phyloP scores from a whole-genome alignment of 495 filamentous ascomycete species.

The Tuber calosporum region DNA sequence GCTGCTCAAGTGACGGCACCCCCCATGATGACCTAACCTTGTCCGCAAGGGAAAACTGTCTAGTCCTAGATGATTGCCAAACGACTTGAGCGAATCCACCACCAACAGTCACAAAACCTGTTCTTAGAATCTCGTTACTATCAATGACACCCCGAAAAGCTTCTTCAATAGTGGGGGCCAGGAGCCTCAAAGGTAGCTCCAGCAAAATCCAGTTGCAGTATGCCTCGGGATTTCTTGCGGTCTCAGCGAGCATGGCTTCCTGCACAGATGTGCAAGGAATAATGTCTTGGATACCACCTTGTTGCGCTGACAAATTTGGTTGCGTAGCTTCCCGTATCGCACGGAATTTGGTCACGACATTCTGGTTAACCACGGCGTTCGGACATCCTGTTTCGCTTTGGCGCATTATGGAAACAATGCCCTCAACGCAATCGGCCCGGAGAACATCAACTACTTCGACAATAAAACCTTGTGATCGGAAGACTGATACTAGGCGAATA shows the following conservation, averaged over 20 bases:
- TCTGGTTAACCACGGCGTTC: neutral
- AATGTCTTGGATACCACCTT: slow-evolving; percentile 48
- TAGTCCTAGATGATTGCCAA: slow-evolving; percentile 49
- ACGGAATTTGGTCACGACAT: slow-evolving; percentile 3
- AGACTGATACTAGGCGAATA: slow-evolving; percentile 57
- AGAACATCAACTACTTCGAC: slow-evolving; percentile 55
- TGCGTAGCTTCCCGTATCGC: slow-evolving; percentile 15
- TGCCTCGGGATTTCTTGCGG: slow-evolving; percentile 48
- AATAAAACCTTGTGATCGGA: slow-evolving; percentile 50
- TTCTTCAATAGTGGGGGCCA: slow-evolving; percentile 41
- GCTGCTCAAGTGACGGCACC: slow-evolving; percentile 13
- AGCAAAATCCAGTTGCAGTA: slow-evolving; percentile 74
- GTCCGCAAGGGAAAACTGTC: slow-evolving; percentile 45
- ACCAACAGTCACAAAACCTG: slow-evolving; percentile 56
- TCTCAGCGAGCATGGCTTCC: slow-evolving; percentile 69
- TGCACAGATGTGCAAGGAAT: slow-evolving; percentile 63
- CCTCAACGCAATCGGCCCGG: slow-evolving; percentile 46
- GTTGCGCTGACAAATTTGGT: neutral
- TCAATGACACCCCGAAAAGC: slow-evolving; percentile 49
- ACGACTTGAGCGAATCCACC: slow-evolving; percentile 56
- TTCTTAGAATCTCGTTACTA: slow-evolving; percentile 59
- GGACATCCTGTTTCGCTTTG: neutral
- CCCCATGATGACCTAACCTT: slow-evolving; percentile 35
- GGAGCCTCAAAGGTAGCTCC: slow-evolving; percentile 44
- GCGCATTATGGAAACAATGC: slow-evolving; percentile 15